phyloP scores from a whole-genome alignment of 805 yeast species.

The Kurtzmaniella fragi region DNA sequence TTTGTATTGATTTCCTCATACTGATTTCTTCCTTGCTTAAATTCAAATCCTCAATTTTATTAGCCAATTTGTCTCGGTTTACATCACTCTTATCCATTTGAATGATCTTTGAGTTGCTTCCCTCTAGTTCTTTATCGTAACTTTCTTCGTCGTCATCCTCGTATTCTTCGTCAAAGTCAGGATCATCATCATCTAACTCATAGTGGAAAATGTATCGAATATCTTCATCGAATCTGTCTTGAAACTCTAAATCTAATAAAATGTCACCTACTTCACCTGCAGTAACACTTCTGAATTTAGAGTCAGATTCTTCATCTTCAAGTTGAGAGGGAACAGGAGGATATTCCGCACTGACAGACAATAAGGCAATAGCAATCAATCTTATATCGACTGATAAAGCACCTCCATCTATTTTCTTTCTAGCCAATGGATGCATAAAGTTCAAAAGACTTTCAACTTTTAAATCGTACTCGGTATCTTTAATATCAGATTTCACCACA shows the following conservation, averaged over 20 bases:
- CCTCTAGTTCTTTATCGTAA: slow-evolving; percentile 16
- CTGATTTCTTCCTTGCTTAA: no score
- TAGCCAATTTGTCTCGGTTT: no score
- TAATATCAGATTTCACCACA: not conserved
- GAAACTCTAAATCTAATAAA: slow-evolving; percentile 49
- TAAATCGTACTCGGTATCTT: slow-evolving; percentile 43
- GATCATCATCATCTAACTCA: slow-evolving; percentile 36
- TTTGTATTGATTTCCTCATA: no score
- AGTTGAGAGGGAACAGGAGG: slow-evolving; percentile 6
- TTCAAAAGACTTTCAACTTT: slow-evolving; percentile 53
- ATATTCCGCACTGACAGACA: slow-evolving; percentile 22
- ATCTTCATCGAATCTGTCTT: slow-evolving; percentile 69
- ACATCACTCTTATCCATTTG: no score
- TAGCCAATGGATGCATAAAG: slow-evolving; percentile 63
- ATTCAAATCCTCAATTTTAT: no score
- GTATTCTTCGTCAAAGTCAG: slow-evolving; percentile 14
- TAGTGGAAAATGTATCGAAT: slow-evolving; percentile 55
- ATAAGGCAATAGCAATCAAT: slow-evolving; percentile 51
- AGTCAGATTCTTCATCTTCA: not conserved
- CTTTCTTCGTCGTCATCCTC: slow-evolving; percentile 9
- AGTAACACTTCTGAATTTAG: slow-evolving; percentile 1
- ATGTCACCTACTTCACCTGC: slow-evolving; percentile 46
- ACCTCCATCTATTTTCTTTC: slow-evolving; percentile 54
- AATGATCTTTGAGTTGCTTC: not conserved
- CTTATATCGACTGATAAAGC: slow-evolving; percentile 54